Evolutionary conservation across 805 yeast genomes (phyloP), one percentile per base, ranked within the genome.

Genomic region (Brettanomyces naardenensis): DNA sequence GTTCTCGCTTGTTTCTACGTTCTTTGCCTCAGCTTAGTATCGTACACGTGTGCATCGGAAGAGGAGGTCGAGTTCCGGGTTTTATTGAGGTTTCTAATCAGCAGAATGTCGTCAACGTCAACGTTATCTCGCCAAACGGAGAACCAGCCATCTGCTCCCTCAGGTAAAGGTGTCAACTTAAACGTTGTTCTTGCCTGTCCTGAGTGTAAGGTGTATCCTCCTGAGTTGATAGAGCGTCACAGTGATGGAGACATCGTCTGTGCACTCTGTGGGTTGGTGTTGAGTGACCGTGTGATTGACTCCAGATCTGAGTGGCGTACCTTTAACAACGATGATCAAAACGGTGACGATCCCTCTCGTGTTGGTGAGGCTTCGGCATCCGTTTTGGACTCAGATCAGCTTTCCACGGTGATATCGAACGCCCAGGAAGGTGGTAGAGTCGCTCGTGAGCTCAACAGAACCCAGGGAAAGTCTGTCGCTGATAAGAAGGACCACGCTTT

Each of bases 221-320:
- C 98, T 4, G 95, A 90, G 53, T 69, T 90, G 45, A 85, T 89
- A 19, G 98, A 90, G 64, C 68, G 97, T 49, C 94, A 89, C 54
- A 83, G 95, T 49, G 97, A 90, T 59, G 98, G 98, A 30, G 98
- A 90, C 61, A 88, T 92, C 51, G 96, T 90, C n/a, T 90, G 98
- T 66, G 97, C 95, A 2, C 71, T 88, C 44, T 92, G 98, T 67
- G 98, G 98, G 3, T 68, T 92, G 41, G 97, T 90, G 1, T 71
- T 92, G 19, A 85, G 95, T 49, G 95, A 88, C 56, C 72, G 89
- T 46, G 80, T 90, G 36, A 95, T 90, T 22, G 98, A 90, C 54
- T 89, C 95, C 4, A 71, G 97, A 48, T 86, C 96, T 1, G 98
- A 90, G 68, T 90, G 98, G 98, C 84, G 98, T 68, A 92, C 98